phyloP scores from a whole-genome alignment of 2,329 filamentous ascomycete genomes.

The Fusarium sp. region DNA sequence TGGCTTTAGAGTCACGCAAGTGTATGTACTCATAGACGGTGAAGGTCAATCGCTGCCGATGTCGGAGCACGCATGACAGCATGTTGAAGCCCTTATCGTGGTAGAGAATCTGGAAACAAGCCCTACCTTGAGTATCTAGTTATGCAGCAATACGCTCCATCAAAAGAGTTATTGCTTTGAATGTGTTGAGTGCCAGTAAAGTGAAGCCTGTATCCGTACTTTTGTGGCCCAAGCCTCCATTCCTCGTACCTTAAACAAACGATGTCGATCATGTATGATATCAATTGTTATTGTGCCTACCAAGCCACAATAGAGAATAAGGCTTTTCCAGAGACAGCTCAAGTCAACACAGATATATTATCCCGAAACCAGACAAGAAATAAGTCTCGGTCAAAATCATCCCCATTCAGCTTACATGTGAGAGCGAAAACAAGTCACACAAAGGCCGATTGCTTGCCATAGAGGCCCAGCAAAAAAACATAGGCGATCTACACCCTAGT shows the following conservation, averaged over 20 bases:
- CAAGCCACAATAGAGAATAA: slow-evolving; percentile 3
- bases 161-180: not conserved
- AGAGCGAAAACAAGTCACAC: slow-evolving; percentile 11
- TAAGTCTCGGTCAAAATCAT: not conserved
- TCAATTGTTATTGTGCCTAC: not conserved
- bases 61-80: slow-evolving; percentile 11
- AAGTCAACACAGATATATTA: not conserved
- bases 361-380: not conserved
- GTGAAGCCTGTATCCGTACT: not conserved
- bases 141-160: not conserved
- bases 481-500: slow-evolving; percentile 36
- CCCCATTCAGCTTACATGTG: not conserved
- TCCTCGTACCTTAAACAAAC: slow-evolving; percentile 15
- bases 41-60: slow-evolving; percentile 14
- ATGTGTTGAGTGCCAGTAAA: not conserved
- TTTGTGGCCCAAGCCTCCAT: slow-evolving; percentile 32
- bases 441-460: slow-evolving; percentile 3
- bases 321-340: not conserved
- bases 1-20: slow-evolving; percentile 3
- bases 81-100: not conserved
- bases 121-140: not conserved
- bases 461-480: slow-evolving; percentile 7
- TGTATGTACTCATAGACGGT: not conserved
- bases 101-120: not conserved
- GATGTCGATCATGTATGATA: slow-evolving; percentile 26